Conservation (phyloP, 768 basidiomycete species). For the Russula griseocarnosa region DNA sequence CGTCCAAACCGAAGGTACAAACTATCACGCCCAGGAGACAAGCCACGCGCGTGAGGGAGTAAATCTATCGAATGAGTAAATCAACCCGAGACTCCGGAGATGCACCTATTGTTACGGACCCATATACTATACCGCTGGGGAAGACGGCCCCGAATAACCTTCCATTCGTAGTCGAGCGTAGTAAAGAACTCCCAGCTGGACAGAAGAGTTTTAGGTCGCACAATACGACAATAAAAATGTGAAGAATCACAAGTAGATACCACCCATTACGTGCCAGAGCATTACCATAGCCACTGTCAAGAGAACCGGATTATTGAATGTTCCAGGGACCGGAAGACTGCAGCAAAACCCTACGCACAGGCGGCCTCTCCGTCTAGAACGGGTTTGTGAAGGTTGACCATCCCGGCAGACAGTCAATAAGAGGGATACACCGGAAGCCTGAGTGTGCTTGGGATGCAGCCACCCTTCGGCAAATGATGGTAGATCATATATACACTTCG, state of each 20-base stretch:
- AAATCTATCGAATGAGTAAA: neutral
- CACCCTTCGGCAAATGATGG: too few relatives aligned
- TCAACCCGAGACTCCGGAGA: neutral
- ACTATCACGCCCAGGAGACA: neutral
- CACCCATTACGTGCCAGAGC: neutral
- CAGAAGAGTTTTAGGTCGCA: neutral
- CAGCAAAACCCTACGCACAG: neutral
- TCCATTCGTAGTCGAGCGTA: neutral
- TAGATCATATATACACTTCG: neutral
- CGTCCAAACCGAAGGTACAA: neutral
- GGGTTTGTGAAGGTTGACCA: neutral
- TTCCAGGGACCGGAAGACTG: too few relatives aligned
- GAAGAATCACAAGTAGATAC: neutral
- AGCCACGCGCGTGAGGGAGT: neutral
- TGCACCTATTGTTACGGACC: neutral
- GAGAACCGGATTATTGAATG: neutral
- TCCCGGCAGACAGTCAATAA: neutral
- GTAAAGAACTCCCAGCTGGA: conserved; percentile 1
- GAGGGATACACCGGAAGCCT: neutral
- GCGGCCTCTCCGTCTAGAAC: too few relatives aligned
- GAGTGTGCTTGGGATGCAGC: too few relatives aligned
- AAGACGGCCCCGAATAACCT: neutral
- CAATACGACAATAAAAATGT: neutral
- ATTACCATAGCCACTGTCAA: neutral
- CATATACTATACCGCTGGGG: neutral